phyloP scores from a whole-genome alignment of 176 grass and related monocot species.

The Leersia perrieri region DNA sequence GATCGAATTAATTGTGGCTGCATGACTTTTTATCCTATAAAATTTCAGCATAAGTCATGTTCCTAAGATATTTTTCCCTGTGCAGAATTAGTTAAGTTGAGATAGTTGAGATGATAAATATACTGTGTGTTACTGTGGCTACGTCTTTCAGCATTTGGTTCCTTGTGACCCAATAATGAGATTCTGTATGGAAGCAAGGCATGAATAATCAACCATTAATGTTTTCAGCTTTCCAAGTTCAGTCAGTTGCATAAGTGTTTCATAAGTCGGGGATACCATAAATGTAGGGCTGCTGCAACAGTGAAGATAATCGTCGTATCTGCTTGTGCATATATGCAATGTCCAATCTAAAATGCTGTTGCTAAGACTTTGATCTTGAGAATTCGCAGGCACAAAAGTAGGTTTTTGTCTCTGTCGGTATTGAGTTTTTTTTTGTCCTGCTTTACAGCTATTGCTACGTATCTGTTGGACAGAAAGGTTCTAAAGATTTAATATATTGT shows the following conservation, averaged over 20 bases:
- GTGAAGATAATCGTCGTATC: neutral
- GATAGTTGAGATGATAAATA: conserved; percentile 16
- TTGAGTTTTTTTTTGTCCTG: conserved; percentile 2
- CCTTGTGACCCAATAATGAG: neutral
- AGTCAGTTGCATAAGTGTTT: neutral
- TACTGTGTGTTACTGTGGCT: neutral
- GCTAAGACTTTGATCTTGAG: conserved; percentile 11
- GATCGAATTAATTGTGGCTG: neutral
- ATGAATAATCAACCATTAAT: neutral
- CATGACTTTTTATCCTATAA: conserved; percentile 6
- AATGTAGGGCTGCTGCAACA: neutral
- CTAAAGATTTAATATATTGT: neutral
- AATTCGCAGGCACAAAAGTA: conserved; percentile 17
- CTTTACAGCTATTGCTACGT: conserved; percentile 13
- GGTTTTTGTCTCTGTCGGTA: neutral
- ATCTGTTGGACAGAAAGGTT: conserved; percentile 28
- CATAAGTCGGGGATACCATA: neutral
- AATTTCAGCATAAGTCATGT: neutral
- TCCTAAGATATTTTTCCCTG: neutral
- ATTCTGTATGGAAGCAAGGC: conserved; percentile 20
- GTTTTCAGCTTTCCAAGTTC: neutral
- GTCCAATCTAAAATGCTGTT: neutral
- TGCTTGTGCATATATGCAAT: neutral
- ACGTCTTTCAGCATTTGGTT: conserved; percentile 9
- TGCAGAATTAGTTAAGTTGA: neutral